phyloP scores from a whole-genome alignment of 192 early-diverging fungal species.

The Podila minutissima region DNA sequence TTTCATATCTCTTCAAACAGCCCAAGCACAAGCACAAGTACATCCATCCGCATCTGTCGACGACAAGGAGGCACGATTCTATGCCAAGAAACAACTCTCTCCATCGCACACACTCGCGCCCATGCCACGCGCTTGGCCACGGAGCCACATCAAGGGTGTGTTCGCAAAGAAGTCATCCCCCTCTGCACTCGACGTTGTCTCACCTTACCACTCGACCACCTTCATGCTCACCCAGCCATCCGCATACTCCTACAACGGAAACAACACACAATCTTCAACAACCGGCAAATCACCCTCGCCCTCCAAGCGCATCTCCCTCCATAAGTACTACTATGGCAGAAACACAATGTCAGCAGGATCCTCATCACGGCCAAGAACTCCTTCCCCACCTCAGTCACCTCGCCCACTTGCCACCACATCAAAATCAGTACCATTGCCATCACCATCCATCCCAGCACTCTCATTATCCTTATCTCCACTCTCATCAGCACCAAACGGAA shows the following conservation, averaged over 20 bases:
- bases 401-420: conserved; percentile 5
- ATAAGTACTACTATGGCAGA: conserved; percentile 49
- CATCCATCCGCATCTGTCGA: too few relatives aligned
- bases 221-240: conserved; percentile 50
- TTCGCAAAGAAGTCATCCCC: conserved; percentile 31
- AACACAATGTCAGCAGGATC: conserved; percentile 27
- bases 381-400: conserved; percentile 17
- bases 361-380: conserved; percentile 25
- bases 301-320: conserved; percentile 41
- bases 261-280: background rate
- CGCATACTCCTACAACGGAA: conserved; percentile 22
- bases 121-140: conserved; percentile 34
- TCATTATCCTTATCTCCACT: conserved; percentile 6
- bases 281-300: conserved; percentile 11
- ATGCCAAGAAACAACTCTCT: conserved; percentile 7
- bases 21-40: too few relatives aligned
- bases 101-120: background rate
- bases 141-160: conserved; percentile 39
- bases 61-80: background rate
- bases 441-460: conserved; percentile 8
- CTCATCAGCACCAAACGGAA: conserved; percentile 28
- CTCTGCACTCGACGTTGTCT: conserved; percentile 38
- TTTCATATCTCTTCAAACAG: too few relatives aligned
- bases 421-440: background rate
- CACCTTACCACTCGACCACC: conserved; percentile 41